phyloP scores from a whole-genome alignment of 805 yeast species.

The Kazachstania viticola region DNA sequence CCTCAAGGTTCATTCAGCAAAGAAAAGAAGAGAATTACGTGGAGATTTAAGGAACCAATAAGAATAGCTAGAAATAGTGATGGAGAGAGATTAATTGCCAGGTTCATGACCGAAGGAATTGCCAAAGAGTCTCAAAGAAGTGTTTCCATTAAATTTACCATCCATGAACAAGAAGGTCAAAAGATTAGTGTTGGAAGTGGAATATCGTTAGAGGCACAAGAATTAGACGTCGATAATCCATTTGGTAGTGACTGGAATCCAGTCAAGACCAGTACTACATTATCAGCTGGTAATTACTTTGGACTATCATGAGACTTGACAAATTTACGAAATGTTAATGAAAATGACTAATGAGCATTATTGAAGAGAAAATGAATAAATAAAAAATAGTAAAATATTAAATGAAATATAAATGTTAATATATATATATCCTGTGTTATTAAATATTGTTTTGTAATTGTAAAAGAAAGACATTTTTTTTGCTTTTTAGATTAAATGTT shows the following conservation, averaged over 20 bases:
- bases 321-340: no score
- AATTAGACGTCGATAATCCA: conserved; percentile 29
- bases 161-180: conserved; percentile 23
- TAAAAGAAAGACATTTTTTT: no score
- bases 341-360: no score
- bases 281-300: conserved; percentile 29
- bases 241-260: conserved; percentile 29
- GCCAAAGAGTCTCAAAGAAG: conserved; percentile 71
- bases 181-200: conserved; percentile 38
- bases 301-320: conserved; percentile 24
- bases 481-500: no score
- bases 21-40: conserved; percentile 75
- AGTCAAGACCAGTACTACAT: conserved; percentile 25
- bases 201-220: conserved; percentile 30
- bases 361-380: no score
- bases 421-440: no score
- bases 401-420: no score
- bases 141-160: conserved; percentile 54
- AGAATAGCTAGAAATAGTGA: conserved; percentile 32
- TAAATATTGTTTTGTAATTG: no score
- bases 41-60: conserved; percentile 51
- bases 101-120: conserved; percentile 64
- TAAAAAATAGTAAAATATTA: no score
- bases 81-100: conserved; percentile 61
- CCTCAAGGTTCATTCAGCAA: conserved; percentile 88